Base-by-base conservation (phyloP, 768 basidiomycete genomes). In the Boletus reticulatus region DNA sequence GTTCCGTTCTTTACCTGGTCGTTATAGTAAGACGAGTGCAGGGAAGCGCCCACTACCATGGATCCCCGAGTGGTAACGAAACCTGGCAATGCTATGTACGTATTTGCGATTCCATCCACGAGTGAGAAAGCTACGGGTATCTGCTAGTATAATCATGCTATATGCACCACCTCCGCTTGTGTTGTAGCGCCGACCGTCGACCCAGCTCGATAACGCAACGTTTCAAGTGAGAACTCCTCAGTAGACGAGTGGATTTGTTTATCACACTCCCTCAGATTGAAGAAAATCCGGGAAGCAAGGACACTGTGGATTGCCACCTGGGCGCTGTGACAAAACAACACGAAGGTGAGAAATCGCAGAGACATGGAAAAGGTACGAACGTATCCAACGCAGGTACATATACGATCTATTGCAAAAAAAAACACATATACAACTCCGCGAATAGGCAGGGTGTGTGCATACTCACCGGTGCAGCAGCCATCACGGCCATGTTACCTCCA, bases 231-330 rank as follows among this genome's bases (percentile, higher is more conserved):
- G 14, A 48, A 2, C 2, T 38, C 57, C 0, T 39, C 10, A n/a
- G 8, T 32, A 2, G 10, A 17, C 13, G 19, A 27, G 7, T 20
- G 42, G 0, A 19, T 27, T 17, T 48, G 38, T 39, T 29, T 42
- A 36, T 65, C 59, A 29, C 62, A 65, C 24, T 59, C 43, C 22
- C 50, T 58, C 5, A 72, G 68, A 41, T 61, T 65, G 60, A 69
- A 72, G 32, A 69, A 63, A 20, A 69, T 72, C 20, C 70, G 60
- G 44, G 56, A 62, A 32, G 65, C 57, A 11, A 69, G 59, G 13
- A 72, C 43, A 24, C 68, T 45, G 14, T 70, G 68, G 34, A 69
- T 36, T 2, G 63, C 70, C 32, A 72, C 55, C 43, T 70, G 67
- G 3, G 68, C 68, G 16, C 67, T 68, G 32, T 59, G 24, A 14